Percentiles rank a stretch among this genome's conserved stretches.
phyloP scores from a whole-genome alignment of 129 eudicot genomes.

The Flaveria sonorensis region DNA sequence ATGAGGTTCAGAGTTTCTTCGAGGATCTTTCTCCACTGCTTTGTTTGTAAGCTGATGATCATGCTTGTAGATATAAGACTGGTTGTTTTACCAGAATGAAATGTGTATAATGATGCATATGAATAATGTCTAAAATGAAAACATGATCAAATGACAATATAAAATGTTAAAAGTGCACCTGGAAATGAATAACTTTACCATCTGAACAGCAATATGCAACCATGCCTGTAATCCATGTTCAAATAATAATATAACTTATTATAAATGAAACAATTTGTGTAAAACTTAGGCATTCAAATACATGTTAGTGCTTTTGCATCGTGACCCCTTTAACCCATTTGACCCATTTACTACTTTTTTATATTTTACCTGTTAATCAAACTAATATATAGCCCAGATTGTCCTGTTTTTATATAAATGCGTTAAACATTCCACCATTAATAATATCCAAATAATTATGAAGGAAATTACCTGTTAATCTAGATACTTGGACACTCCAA shows the following conservation, averaged over 20 bases:
- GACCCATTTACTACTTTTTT: too few relatives aligned
- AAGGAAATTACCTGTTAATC: conserved; percentile 50
- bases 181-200: conserved; percentile 74
- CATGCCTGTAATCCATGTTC: conserved; percentile 48
- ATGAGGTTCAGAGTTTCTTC: conserved; percentile 64
- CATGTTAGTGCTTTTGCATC: too few relatives aligned
- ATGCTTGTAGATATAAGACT: background rate
- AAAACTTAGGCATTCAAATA: too few relatives aligned
- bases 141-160: background rate
- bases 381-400: background rate
- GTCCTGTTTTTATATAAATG: background rate
- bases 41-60: conserved; percentile 58
- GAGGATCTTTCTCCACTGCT: conserved; percentile 63
- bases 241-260: background rate
- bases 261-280: too few relatives aligned
- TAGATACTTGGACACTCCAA: conserved; percentile 78
- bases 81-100: background rate
- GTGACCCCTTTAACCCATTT: too few relatives aligned
- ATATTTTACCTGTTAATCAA: too few relatives aligned
- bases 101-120: background rate
- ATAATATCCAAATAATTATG: background rate
- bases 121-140: background rate
- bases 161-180: conserved; percentile 46
- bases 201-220: conserved; percentile 91
- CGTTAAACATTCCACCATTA: background rate